phyloP scores from a whole-genome alignment of 2,329 filamentous ascomycete genomes.

The Cladorrhinum sp. region DNA sequence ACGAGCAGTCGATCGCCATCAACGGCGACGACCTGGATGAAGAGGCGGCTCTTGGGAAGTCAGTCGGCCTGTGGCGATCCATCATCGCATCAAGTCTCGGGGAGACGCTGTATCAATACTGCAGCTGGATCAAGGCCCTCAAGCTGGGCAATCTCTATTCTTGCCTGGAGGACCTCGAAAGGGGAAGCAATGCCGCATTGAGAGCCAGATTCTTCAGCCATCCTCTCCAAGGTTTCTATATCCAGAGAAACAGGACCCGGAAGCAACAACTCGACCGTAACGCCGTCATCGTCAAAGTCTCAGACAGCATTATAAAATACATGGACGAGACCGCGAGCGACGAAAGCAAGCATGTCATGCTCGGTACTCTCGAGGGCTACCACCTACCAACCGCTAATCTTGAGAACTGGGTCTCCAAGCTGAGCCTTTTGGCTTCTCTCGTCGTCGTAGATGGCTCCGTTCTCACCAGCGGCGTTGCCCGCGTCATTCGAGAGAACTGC shows the following conservation, averaged over 20 bases:
- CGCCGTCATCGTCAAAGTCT: conserved; percentile 47
- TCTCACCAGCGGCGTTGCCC: conserved; percentile 52
- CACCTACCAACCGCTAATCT: conserved; percentile 49
- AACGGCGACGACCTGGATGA: conserved; percentile 42
- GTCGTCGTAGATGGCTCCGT: conserved; percentile 60
- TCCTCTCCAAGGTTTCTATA: conserved; percentile 37
- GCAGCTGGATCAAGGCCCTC: conserved; percentile 61
- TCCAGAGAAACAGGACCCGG: conserved; percentile 22
- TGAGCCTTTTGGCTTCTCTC: conserved; percentile 57
- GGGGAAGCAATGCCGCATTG: conserved; percentile 24
- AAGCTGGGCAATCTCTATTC: conserved; percentile 60
- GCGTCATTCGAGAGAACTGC: conserved; percentile 55
- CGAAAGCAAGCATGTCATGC: conserved; percentile 44
- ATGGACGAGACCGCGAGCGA: conserved; percentile 38
- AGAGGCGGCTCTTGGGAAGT: conserved; percentile 43
- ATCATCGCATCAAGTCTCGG: conserved; percentile 64
- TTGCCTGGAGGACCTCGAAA: conserved; percentile 52
- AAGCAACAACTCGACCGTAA: conserved; percentile 33
- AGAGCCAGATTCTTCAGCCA: conserved; percentile 40
- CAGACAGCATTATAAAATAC: conserved; percentile 54
- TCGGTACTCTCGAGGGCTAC: conserved; percentile 58
- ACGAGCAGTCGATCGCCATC: conserved; percentile 44
- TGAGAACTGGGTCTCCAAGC: conserved; percentile 55
- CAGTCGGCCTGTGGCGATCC: conserved; percentile 65
- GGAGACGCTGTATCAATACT: conserved; percentile 65